Conservation (phyloP, 2,329 filamentous ascomycete species). For the Coniochaeta sp. region DNA sequence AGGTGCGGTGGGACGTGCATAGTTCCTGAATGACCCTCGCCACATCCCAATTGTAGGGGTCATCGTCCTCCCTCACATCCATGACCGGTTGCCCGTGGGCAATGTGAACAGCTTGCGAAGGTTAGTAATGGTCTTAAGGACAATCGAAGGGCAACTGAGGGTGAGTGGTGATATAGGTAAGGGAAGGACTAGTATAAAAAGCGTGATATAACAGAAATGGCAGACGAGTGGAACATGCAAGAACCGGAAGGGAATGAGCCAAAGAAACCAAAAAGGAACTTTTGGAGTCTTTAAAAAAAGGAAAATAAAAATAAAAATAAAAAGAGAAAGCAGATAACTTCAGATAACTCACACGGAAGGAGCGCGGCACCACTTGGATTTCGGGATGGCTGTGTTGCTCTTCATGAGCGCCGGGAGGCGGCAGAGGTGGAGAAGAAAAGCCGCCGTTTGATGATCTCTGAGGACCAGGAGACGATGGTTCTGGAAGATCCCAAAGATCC, state of each 20-base stretch:
- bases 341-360: not conserved
- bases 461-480: too few species aligned
- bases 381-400: not conserved
- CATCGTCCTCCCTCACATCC: constrained; percentile 30
- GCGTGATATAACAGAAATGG: too few species aligned
- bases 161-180: too few species aligned
- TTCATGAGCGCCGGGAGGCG: not conserved
- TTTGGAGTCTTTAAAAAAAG: too few species aligned
- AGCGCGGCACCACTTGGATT: not conserved
- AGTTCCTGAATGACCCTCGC: constrained; percentile 61
- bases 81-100: constrained; percentile 9
- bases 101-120: not conserved
- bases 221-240: too few species aligned
- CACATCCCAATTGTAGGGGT: constrained; percentile 71
- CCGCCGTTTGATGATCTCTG: not conserved
- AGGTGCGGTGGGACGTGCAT: constrained; percentile 46
- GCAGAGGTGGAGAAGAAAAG: not conserved
- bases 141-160: too few species aligned
- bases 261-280: too few species aligned
- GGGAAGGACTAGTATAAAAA: too few species aligned
- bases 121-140: too few species aligned
- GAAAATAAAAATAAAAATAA: too few species aligned
- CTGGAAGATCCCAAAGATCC: not conserved
- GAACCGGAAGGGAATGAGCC: too few species aligned
- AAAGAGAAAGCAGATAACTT: too few species aligned